Evolutionary conservation across 345 rosid genomes (phyloP), one percentile per base, ranked within the genome.

Genomic region (Syzygium grande): DNA sequence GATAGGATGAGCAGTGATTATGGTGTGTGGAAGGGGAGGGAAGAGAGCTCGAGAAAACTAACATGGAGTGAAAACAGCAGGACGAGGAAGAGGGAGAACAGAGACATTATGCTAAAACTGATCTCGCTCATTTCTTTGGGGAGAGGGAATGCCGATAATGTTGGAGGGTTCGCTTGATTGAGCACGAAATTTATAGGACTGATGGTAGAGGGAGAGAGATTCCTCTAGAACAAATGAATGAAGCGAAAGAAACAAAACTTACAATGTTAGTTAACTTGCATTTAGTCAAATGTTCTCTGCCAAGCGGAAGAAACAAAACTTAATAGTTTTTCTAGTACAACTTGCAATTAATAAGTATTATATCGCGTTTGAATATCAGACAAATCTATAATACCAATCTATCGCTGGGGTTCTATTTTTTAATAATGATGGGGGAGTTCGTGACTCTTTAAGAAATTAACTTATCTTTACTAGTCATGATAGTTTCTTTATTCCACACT

Each of bases 11-110:
- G 21, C 2, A 15, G 22, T 29, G 11, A 29, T 15, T 29, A 29
- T 3, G 41, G 3, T 15, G 77, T 63, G 77, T 63, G 77, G 77
- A 63, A 63, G 77, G 77, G 77, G 21, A 63, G 38, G 77, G 77
- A 7, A 63, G 38, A 29, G 77, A 29, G 77, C 77, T 63, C 6
- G 77, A 29, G 77, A 63, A 29, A 63, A 63, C 90, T 92, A 91
- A 94, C 96, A 87, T 65, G 87, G 90, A 91, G 34, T 87, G 89
- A 52, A 29, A 53, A 29, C 3, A 63, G 77, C 38, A 63, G 77
- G 77, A 15, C 15, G 19, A 63, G 21, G 77, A 63, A 63, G 77
- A 63, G 38, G 41, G 41, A 29, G 41, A 63, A 29, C 21, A 63
- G 21, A 63, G 77, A 63, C 77, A 63, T 29, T 29, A 29, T 63